Conservation (phyloP, 2,329 filamentous ascomycete species). For the Penicillium sp. region DNA sequence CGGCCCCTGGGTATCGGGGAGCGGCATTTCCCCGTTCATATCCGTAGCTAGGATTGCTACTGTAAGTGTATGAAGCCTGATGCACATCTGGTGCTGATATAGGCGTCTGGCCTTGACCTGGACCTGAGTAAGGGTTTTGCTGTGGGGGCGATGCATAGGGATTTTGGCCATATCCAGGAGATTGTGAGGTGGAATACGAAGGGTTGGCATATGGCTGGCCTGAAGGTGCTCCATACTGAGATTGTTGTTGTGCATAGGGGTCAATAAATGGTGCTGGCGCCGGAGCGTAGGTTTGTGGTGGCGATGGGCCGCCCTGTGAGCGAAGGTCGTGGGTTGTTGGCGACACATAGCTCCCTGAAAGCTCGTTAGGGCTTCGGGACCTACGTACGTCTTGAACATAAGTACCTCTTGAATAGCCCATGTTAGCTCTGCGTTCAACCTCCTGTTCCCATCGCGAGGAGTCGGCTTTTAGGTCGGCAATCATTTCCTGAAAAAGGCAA, state of each 20-base stretch:
- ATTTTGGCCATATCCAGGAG: constrained; percentile 22
- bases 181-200: constrained; percentile 13
- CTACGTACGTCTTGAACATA: constrained; percentile 36
- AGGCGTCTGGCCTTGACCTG: constrained; percentile 32
- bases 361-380: constrained; percentile 36
- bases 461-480: constrained; percentile 52
- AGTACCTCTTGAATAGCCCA: constrained; percentile 38
- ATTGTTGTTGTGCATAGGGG: constrained; percentile 30
- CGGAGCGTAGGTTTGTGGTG: constrained; percentile 32
- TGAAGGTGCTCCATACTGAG: constrained; percentile 29
- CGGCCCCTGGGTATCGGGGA: constrained; percentile 39
- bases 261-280: constrained; percentile 34
- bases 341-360: constrained; percentile 35
- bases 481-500: constrained; percentile 46
- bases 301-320: constrained; percentile 33
- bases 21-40: constrained; percentile 38
- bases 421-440: constrained; percentile 35
- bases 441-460: constrained; percentile 50
- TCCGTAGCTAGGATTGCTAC: constrained; percentile 28
- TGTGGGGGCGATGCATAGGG: constrained; percentile 29
- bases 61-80: constrained; percentile 35
- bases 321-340: constrained; percentile 36
- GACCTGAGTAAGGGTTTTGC: constrained; percentile 19
- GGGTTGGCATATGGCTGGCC: constrained; percentile 30
- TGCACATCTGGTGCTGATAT: constrained; percentile 37